Conservation (phyloP, 352 stramenopile species). For the Globisporangium orthogonon region DNA sequence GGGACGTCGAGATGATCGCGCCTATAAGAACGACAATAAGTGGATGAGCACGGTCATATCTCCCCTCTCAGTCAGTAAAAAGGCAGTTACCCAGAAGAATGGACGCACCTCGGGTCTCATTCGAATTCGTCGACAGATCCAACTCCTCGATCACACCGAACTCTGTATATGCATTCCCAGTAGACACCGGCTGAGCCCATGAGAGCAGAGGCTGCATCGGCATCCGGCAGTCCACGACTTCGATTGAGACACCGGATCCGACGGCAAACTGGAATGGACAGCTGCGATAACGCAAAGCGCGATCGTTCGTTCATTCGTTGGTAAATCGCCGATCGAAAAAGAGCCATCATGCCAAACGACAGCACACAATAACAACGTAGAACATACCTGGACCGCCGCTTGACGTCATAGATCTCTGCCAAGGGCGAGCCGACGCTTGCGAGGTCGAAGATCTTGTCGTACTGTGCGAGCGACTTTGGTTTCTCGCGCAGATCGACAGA, state of each 20-base stretch:
- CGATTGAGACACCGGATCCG: constrained; percentile 54
- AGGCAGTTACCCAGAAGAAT: neutral
- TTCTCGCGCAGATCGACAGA: constrained; percentile 48
- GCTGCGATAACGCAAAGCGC: constrained; percentile 11
- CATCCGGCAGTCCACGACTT: constrained; percentile 71
- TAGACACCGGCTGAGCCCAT: constrained; percentile 31
- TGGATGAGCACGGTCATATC: too few relatives aligned
- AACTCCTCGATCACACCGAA: constrained; percentile 45
- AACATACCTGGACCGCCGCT: constrained; percentile 43
- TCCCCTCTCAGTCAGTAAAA: neutral
- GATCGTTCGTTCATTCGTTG: neutral
- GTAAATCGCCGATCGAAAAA: neutral
- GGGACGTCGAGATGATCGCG: constrained; percentile 36
- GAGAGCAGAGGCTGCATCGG: constrained; percentile 46
- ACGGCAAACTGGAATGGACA: constrained; percentile 68
- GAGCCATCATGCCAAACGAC: neutral
- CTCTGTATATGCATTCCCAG: constrained; percentile 11
- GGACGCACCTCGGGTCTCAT: constrained; percentile 23
- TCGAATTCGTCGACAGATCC: constrained; percentile 22
- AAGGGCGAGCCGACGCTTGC: constrained; percentile 21
- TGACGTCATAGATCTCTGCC: constrained; percentile 59
- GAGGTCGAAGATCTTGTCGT: constrained; percentile 49
- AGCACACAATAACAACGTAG: neutral
- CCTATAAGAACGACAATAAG: constrained; percentile 9
- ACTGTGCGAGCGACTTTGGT: constrained; percentile 8